Conservation (phyloP, 176 grass and related monocot species). For the Avena eriantha region DNA sequence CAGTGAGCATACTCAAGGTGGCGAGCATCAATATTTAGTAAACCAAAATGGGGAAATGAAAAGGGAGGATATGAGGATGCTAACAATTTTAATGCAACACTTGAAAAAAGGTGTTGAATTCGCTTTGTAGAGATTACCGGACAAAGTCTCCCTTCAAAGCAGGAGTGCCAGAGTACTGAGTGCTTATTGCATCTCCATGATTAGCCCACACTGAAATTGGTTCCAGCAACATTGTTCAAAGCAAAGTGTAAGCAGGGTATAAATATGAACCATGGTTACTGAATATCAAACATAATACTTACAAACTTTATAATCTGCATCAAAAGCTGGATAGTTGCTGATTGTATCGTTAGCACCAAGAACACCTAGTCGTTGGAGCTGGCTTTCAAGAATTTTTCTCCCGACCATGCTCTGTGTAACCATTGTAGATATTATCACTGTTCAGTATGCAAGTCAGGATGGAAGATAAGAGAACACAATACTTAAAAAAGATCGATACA, state of each 20-base stretch:
- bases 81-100: not conserved
- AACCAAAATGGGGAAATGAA: not conserved
- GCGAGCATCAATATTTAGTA: not conserved
- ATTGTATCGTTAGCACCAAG: constrained; percentile 59
- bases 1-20: not conserved
- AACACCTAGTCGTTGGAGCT: constrained; percentile 68
- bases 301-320: constrained; percentile 89
- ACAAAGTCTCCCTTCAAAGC: constrained; percentile 97
- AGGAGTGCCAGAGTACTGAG: constrained; percentile 95
- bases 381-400: constrained; percentile 81
- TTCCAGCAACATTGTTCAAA: constrained; percentile 24
- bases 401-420: constrained; percentile 81
- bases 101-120: not conserved
- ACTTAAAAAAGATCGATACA: not conserved
- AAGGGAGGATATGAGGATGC: not conserved
- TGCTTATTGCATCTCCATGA: constrained; percentile 97
- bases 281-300: constrained; percentile 43
- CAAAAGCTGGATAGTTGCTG: constrained; percentile 66
- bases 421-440: constrained; percentile 29
- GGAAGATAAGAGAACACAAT: not conserved
- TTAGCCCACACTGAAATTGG: constrained; percentile 91
- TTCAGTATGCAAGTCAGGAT: constrained; percentile 19
- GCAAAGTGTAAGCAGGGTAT: not conserved
- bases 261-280: constrained; percentile 15
- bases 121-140: constrained; percentile 57